Base-by-base conservation (phyloP, 345 rosid species). In the Camelina neglecta region DNA sequence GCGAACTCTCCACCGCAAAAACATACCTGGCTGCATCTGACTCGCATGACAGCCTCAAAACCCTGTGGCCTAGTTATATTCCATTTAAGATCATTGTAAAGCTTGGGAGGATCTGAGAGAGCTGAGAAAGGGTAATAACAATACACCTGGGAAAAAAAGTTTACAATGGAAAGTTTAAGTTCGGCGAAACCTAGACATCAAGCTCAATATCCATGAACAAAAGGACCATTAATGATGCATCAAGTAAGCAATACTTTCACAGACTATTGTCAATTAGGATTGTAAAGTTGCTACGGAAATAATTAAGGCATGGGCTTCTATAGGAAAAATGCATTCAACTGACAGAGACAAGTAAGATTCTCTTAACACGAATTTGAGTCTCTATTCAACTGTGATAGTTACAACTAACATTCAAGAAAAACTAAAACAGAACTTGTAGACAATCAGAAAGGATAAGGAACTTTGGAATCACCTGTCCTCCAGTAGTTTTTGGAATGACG, bases 31-130 rank as follows among this genome's bases (percentile, higher is more conserved):
- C 97, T 90, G 85, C 97, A 93, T 83, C 96, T 84, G 75, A 93
- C 97, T 69, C 98, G 91, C 99, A 95, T 92, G 60, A 95, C 98
- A 51, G 99, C 94, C 88, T 95, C 99, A 83, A 86, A 92, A 66
- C 99, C 97, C 84, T 95, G 99, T 61, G 99, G 99, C 86, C 99
- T 88, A 49, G 92, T 87, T 73, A 95, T 82, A 84, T 95, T 95
- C 99, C 99, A 95, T 82, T 93, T 90, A 49, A 90, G 96, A 86
- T 95, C 99, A 81, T 90, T 95, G 85, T 89, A 95, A 54, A 95
- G 96, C 92, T 95, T 95, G 73, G 93, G 93, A 38, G 93, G 86
- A 88, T 92, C 99, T 72, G 93, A 86, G 69, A 96, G 74, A 39
- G 93, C 97, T 44, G 78, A 74, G 86, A 95, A 95, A 55, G 98